A percentile compares a stretch with the other conserved stretches of the same genome.
Conservation (phyloP, 257 asterid species). For the Solanum habrochaites region DNA sequence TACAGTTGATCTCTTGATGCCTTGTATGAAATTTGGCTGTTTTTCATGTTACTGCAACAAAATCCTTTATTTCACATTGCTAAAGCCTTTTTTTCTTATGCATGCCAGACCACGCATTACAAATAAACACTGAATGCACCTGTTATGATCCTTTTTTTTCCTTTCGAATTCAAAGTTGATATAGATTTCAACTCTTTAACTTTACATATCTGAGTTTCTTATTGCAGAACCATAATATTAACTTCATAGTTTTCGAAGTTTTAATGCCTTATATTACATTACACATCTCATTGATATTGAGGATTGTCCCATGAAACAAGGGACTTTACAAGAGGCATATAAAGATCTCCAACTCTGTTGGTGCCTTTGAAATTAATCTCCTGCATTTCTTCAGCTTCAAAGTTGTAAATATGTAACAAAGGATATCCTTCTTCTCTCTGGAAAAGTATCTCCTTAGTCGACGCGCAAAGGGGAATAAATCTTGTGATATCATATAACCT, state of each 20-base stretch:
- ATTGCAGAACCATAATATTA: neutral
- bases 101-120: neutral
- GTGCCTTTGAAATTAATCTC: neutral
- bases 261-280: neutral
- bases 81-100: neutral
- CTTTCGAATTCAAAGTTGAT: neutral
- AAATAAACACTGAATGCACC: neutral
- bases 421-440: neutral
- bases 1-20: neutral
- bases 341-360: neutral
- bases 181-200: neutral
- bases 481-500: neutral
- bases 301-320: constrained; percentile 14
- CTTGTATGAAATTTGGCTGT: neutral
- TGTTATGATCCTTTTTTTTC: neutral
- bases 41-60: neutral
- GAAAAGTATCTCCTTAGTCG: constrained; percentile 18
- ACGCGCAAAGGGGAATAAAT: constrained; percentile 18
- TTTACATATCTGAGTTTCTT: neutral
- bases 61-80: neutral
- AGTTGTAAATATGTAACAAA: constrained; percentile 8
- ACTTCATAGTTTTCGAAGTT: neutral
- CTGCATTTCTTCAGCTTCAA: constrained; percentile 12
- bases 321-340: constrained; percentile 26
- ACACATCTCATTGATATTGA: neutral